These are phyloP conservation scores for Trichomonas vaginalis DNA, from an alignment of 208 protist genomes.

Conservation along the genomic window DNA sequence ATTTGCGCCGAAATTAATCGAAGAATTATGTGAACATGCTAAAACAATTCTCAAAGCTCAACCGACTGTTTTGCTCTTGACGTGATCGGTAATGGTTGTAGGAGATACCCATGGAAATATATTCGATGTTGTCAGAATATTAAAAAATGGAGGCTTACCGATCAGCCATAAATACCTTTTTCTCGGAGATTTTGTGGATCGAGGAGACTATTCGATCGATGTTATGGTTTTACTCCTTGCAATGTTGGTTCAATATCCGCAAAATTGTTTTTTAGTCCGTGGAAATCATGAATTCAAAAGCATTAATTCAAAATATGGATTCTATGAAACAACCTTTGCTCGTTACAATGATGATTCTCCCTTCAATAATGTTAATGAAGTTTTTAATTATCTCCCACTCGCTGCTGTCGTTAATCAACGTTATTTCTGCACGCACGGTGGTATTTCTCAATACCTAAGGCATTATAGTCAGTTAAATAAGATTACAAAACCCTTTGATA, in stretches of 20 bases:
- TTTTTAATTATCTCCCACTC: slow-evolving; percentile 71
- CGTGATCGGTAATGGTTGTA: not conserved
- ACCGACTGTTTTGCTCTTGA: not conserved
- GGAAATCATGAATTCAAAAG: slow-evolving; percentile 90
- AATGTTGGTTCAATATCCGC: slow-evolving; percentile 15
- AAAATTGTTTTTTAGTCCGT: slow-evolving; percentile 84
- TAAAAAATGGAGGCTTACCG: slow-evolving; percentile 24
- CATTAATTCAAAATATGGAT: slow-evolving; percentile 92
- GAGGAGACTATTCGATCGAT: not conserved
- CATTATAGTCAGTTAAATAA: slow-evolving; percentile 55
- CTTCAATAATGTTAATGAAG: slow-evolving; percentile 28
- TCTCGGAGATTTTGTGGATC: slow-evolving; percentile 20
- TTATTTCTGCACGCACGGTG: slow-evolving; percentile 74
- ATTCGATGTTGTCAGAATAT: slow-evolving; percentile 28
- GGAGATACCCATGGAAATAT: slow-evolving; percentile 39
- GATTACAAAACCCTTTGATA: slow-evolving; percentile 71
- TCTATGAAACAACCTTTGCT: slow-evolving; percentile 43
- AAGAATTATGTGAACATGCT: not conserved
- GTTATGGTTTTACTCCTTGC: not conserved
- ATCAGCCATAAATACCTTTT: slow-evolving; percentile 26
- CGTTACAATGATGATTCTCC: slow-evolving; percentile 22
- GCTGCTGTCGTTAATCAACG: slow-evolving; percentile 57
- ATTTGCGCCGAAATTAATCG: not conserved
- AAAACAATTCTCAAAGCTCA: not conserved
- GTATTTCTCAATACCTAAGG: slow-evolving; percentile 50